Evolutionary conservation across 257 asterid genomes (phyloP).

Genomic region (Anisodus tanguticus): DNA sequence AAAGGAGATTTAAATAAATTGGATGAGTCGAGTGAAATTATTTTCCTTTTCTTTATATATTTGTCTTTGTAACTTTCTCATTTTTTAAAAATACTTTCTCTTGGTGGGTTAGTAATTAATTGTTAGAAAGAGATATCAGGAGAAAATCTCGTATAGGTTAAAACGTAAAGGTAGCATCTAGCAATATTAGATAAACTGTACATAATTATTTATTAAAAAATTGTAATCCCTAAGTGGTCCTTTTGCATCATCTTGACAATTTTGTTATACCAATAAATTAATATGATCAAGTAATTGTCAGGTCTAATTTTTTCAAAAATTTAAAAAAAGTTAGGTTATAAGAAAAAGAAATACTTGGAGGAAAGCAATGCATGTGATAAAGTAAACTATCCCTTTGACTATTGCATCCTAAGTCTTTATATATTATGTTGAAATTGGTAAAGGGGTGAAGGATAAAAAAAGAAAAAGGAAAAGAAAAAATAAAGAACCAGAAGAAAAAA

Average conservation of each 20-base stretch:
- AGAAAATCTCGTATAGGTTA: background rate
- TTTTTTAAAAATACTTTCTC: too few species aligned
- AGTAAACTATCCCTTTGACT: slow-evolving; percentile 16
- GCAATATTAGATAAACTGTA: background rate
- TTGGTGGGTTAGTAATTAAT: too few species aligned
- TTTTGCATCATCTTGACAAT: slow-evolving; percentile 3
- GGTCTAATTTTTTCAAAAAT: background rate
- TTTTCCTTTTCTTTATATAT: background rate
- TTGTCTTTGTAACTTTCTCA: too few species aligned
- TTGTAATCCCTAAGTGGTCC: background rate
- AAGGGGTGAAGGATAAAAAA: background rate
- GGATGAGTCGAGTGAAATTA: too few species aligned
- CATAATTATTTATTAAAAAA: too few species aligned
- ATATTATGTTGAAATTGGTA: slow-evolving; percentile 5
- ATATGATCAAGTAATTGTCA: background rate
- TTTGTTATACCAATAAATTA: background rate
- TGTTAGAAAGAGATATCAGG: background rate
- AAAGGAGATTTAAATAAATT: too few species aligned
- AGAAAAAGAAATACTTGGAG: background rate
- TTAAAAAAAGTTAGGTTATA: too few species aligned
- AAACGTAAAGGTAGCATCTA: background rate
- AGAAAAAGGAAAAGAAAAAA: too few species aligned
- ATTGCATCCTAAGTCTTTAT: background rate
- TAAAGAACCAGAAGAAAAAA: background rate
- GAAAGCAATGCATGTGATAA: slow-evolving; percentile 36